Evolutionary conservation across 2,329 filamentous ascomycete genomes (phyloP).

Genomic region (Trichoderma hamatum): DNA sequence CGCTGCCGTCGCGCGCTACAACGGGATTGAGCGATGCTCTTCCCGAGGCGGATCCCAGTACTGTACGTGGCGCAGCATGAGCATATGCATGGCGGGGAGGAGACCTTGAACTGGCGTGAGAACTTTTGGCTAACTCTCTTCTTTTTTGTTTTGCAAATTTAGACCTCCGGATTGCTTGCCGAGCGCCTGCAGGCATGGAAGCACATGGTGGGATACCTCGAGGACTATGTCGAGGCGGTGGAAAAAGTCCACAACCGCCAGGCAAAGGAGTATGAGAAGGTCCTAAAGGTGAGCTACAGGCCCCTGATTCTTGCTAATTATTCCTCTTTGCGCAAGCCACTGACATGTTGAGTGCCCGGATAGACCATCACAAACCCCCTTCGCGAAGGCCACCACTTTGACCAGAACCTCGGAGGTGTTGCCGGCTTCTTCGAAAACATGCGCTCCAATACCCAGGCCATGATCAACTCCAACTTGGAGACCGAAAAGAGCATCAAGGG

Average conservation of each 20-base stretch:
- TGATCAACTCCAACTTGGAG: conserved; percentile 86
- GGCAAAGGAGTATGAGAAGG: conserved; percentile 93
- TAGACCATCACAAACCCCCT: conserved; percentile 84
- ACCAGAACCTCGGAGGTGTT: conserved; percentile 83
- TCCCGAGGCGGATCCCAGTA: conserved; percentile 61
- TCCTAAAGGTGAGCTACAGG: conserved; percentile 67
- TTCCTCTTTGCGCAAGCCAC: background rate
- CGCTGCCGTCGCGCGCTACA: conserved; percentile 51
- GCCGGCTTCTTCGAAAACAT: conserved; percentile 93
- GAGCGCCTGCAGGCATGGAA: conserved; percentile 96
- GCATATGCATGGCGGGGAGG: background rate
- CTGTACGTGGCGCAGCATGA: conserved; percentile 46
- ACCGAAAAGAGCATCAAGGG: conserved; percentile 90
- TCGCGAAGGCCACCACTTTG: conserved; percentile 90
- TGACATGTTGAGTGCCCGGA: background rate
- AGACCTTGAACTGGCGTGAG: background rate
- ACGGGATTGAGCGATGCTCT: conserved; percentile 58
- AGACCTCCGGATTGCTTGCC: conserved; percentile 79
- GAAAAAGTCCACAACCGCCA: conserved; percentile 85
- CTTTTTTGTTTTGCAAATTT: background rate
- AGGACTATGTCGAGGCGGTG: conserved; percentile 83
- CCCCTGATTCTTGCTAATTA: background rate
- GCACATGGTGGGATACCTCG: conserved; percentile 86
- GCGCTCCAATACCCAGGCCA: conserved; percentile 85
- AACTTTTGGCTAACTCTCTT: background rate